These are phyloP conservation scores for Metschnikowia shivogae DNA, from an alignment of 805 yeast genomes.

Conservation along the genomic window DNA sequence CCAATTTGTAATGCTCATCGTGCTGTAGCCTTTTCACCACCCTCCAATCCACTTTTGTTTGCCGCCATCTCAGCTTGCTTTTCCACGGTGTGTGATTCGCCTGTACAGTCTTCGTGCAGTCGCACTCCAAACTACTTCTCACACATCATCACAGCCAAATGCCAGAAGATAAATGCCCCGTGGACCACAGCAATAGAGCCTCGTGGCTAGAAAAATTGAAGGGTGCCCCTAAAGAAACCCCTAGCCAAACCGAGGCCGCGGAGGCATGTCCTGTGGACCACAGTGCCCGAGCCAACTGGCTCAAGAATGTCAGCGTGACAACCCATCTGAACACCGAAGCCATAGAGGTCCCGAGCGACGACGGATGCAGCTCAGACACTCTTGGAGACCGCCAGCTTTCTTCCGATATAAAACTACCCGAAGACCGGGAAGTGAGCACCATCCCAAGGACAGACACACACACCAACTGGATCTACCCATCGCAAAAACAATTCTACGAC, in stretches of 20 bases:
- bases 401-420: constrained; percentile 44
- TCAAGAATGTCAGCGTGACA: constrained; percentile 27
- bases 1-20: too few species aligned
- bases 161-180: constrained; percentile 17
- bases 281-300: constrained; percentile 56
- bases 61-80: too few species aligned
- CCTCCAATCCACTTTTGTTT: not conserved
- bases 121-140: not conserved
- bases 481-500: constrained; percentile 89
- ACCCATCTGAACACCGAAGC: constrained; percentile 33
- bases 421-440: constrained; percentile 72
- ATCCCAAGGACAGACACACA: constrained; percentile 69
- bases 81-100: too few species aligned
- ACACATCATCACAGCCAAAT: not conserved
- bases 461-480: constrained; percentile 89
- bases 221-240: not conserved
- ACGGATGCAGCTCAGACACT: constrained; percentile 44
- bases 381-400: constrained; percentile 29
- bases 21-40: too few species aligned
- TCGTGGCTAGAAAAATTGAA: constrained; percentile 15
- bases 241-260: not conserved
- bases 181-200: constrained; percentile 16
- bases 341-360: constrained; percentile 27
- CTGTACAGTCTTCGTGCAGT: not conserved
- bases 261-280: constrained; percentile 65